phyloP scores from a whole-genome alignment of 768 basidiomycete genomes.

The Mycena olivaceomarginata region DNA sequence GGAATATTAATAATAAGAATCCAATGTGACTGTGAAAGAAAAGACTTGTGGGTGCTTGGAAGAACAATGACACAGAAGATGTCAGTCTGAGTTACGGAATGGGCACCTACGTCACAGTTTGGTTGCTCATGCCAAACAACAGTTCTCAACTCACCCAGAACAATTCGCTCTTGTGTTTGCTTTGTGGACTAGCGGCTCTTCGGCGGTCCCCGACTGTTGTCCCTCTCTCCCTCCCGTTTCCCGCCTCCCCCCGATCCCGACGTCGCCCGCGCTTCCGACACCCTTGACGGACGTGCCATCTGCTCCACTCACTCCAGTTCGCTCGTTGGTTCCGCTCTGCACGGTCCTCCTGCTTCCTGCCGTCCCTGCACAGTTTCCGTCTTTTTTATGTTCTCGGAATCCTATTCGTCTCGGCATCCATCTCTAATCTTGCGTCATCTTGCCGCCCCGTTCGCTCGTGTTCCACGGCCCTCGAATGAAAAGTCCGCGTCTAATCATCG shows the following conservation, averaged over 20 bases:
- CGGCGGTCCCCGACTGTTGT: background rate
- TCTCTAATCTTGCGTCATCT: conserved; percentile 42
- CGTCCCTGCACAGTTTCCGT: background rate
- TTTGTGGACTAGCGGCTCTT: background rate
- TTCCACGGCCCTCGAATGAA: conserved; percentile 37
- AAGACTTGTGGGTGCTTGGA: background rate
- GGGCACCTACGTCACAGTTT: background rate
- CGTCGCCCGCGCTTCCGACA: background rate
- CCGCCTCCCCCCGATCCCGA: background rate
- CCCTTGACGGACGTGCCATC: conserved; percentile 20
- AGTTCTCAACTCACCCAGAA: too few species aligned
- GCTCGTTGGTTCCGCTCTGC: conserved; percentile 25
- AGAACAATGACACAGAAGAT: too few species aligned
- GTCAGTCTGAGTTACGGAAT: background rate
- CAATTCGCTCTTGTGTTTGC: too few species aligned
- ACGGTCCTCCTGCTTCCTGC: conserved; percentile 18
- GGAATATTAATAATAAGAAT: too few species aligned
- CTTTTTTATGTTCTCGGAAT: conserved; percentile 40
- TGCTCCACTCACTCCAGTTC: conserved; percentile 8
- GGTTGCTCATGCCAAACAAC: background rate
- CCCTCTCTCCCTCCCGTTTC: background rate
- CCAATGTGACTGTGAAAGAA: background rate
- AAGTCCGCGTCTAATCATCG: conserved; percentile 21
- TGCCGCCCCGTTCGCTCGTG: conserved; percentile 45
- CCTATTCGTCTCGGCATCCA: conserved; percentile 25